Base-by-base conservation (phyloP, 1,284 basidiomycete species). In the Gymnopus androsaceus region DNA sequence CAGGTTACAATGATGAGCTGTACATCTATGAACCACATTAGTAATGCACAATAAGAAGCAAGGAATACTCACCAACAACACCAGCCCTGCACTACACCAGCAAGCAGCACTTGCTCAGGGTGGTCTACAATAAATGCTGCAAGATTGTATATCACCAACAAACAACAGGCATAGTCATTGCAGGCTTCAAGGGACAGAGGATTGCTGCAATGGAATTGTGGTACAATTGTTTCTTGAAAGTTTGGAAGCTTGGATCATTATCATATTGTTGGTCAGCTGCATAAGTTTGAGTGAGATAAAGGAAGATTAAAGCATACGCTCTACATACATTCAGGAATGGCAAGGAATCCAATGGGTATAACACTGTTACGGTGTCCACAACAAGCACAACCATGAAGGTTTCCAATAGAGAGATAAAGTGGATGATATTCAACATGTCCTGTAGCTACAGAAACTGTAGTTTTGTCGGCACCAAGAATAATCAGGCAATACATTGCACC, bases 401-500 rank as follows among this genome's bases (percentile, higher is more conserved):
- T 67, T 7, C 69, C 66, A 33, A 62, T 51, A 4, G 60, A 64
- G 1, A 65, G 7, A 52, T 75, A 74, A 0, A 73, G 23, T 0
- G 68, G 70, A 34, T 70, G 68, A 42, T 65, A 72, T 23, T 71
- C 65, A 23, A 66, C 64, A 25, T 75, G 63, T 0, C 74, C 66
- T 0, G 72, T 74, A 1, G 61, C 66, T 7, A 74, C 67, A 0
- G 70, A 74, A 0, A 73, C 66, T 0, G 69, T 72, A 0, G 69
- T 75, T 47, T 75, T 75, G 51, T 75, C 67, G 34, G 66, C 68
- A 0, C 73, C 72, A 4, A 67, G 57, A 15, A 75, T 65, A 6
- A 75, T 59, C 0, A 69, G 69, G n/a, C 68, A 58, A 40, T 70
- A 67, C 55, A 69, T 55, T 64, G 3, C 63, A 49, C 1, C 72